Percentiles rank a stretch among this genome's conserved stretches.
Evolutionary conservation across 352 stramenopile genomes (phyloP).

Genomic region (Thraustotheca clavata): DNA sequence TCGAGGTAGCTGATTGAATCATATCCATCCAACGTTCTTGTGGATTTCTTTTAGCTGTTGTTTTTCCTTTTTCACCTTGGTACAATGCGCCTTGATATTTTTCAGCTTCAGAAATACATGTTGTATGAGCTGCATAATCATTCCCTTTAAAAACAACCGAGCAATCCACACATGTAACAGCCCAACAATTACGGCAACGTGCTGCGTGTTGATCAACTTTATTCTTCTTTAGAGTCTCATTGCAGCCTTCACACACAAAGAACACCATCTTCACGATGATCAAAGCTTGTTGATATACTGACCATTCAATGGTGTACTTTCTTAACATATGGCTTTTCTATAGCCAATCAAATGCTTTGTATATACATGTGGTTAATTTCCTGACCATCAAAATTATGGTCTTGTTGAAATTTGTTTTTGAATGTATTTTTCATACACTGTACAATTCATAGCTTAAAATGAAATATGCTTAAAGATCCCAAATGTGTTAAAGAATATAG

Average conservation of each 20-base stretch:
- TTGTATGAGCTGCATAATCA: constrained; percentile 83
- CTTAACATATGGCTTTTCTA: too few species aligned
- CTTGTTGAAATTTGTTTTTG: too few species aligned
- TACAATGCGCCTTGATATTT: constrained; percentile 91
- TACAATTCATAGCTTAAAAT: too few species aligned
- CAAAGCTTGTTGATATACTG: too few species aligned
- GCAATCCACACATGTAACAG: constrained; percentile 92
- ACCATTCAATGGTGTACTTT: too few species aligned
- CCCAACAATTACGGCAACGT: constrained; percentile 82
- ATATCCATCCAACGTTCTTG: constrained; percentile 83
- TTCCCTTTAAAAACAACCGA: constrained; percentile 85
- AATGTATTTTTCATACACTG: not conserved
- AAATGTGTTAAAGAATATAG: too few species aligned
- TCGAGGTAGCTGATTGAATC: constrained; percentile 44
- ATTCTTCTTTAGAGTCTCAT: constrained; percentile 92
- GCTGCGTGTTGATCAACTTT: constrained; percentile 86
- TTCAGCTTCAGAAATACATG: constrained; percentile 90
- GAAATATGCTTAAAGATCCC: too few species aligned
- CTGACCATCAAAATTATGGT: too few species aligned
- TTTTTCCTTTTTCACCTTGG: constrained; percentile 53
- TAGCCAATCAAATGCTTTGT: too few species aligned
- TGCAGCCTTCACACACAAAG: constrained; percentile 82
- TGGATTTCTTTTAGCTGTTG: constrained; percentile 48
- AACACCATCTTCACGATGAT: constrained; percentile 82
- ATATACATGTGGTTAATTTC: too few species aligned